Evolutionary conservation across 495 filamentous ascomycete species (phyloP), one percentile per base, ranked within the genome.

Genomic region (Glutinoglossum americanum): DNA sequence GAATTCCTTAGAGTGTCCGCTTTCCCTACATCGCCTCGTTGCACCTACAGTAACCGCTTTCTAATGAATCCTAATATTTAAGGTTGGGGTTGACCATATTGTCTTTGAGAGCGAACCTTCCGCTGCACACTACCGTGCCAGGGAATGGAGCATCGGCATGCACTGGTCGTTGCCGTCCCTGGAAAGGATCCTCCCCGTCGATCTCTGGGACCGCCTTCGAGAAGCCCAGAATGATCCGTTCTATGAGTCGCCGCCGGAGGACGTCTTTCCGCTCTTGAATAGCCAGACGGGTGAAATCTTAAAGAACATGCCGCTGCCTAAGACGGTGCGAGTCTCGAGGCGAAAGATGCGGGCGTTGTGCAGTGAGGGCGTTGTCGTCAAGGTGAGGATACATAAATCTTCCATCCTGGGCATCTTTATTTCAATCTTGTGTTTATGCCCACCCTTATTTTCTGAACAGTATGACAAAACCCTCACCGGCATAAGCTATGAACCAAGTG

Each of bases 211-310:
- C 6, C 37, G 37, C 15, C 13, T 39, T 1, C 5, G 13, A 11
- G 37, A 39, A 27, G 32, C 54, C 15, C 28, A 56, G 32, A 56
- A 56, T 44, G 54, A 56, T 8, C 54, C 54, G 1, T 39, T 39
- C 37, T 15, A 39, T 15, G 37, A 39, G 15, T 39, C 37, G 9
- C 37, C 37, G 15, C 37, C 37, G 2, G 41, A 37, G 30, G 45
- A 19, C 30, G 28, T 41, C 15, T 28, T 21, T 9, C 61, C 61
- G 3, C 49, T 62, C 15, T 17, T 48, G 30, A 62, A 62, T 57
- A 49, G 58, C 26, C 57, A 62, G 55, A 62, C 61, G 2, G 61
- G 61, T 0, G 61, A 62, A 23, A 11, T 54, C 19, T n/a, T 62
- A n/a, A 57, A 60, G 30, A 47, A 45, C 28, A 53, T 62, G 54